These are phyloP conservation scores for Selaginella moellendorffii DNA, from an alignment of 75 land plant genomes.

Conservation along the genomic window DNA sequence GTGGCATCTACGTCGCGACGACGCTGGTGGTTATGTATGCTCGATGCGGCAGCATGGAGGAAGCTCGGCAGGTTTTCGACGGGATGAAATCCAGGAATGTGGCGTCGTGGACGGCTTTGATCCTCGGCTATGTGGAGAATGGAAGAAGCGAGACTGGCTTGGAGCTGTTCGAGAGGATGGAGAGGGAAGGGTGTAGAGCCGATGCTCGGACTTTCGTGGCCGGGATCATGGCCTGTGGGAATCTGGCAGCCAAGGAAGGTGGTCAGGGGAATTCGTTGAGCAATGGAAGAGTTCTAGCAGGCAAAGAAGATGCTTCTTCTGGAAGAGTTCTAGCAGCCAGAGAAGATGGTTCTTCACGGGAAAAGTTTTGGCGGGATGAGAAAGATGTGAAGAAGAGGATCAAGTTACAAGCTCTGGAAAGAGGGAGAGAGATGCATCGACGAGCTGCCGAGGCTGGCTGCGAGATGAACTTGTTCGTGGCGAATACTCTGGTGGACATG, in stretches of 20 bases:
- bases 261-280: conserved; percentile 26
- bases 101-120: conserved; percentile 39
- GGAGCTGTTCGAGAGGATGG: conserved; percentile 27
- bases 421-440: conserved; percentile 21
- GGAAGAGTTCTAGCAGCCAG: too few relatives aligned
- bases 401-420: conserved; percentile 7
- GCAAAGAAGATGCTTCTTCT: too few relatives aligned
- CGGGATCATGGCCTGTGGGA: conserved; percentile 41
- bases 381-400: too few relatives aligned
- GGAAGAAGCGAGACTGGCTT: conserved; percentile 33
- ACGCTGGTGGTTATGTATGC: conserved; percentile 43
- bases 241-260: conserved; percentile 30
- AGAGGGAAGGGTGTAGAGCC: conserved; percentile 20
- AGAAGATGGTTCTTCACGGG: too few relatives aligned
- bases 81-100: conserved; percentile 18
- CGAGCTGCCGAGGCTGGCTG: conserved; percentile 3
- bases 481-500: conserved; percentile 27
- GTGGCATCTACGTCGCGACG: conserved; percentile 31
- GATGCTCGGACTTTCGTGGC: conserved; percentile 35
- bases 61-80: conserved; percentile 27
- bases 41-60: conserved; percentile 31
- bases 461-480: conserved; percentile 7
- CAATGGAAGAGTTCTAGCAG: too few relatives aligned
- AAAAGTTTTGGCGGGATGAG: too few relatives aligned
- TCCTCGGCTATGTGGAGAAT: conserved; percentile 40